phyloP scores from a whole-genome alignment of 805 yeast species.

The Isabelozyma rhagii region DNA sequence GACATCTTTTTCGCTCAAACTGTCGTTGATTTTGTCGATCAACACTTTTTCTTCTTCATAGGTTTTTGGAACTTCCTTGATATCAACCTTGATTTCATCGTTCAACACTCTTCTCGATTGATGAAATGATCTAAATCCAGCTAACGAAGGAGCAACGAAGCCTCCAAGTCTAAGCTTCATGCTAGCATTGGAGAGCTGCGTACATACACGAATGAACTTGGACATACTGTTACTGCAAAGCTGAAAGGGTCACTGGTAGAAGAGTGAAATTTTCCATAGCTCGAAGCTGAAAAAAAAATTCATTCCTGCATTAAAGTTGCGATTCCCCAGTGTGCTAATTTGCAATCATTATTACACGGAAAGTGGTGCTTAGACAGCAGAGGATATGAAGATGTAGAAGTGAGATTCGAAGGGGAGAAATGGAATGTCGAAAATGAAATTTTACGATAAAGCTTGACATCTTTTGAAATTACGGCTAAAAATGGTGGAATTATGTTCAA shows the following conservation, averaged over 20 bases:
- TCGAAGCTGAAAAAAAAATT: neutral
- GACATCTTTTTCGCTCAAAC: slow-evolving; percentile 51
- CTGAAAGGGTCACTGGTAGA: neutral
- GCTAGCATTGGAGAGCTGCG: neutral
- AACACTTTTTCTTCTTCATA: slow-evolving; percentile 74
- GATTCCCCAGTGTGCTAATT: neutral
- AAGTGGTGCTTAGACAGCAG: neutral
- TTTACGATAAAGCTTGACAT: no score
- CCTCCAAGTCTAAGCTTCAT: neutral
- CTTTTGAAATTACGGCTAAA: no score
- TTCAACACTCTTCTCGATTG: neutral
- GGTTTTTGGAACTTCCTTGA: slow-evolving; percentile 27
- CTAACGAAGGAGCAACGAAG: neutral
- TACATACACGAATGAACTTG: neutral
- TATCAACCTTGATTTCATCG: slow-evolving; percentile 5
- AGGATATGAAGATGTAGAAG: neutral
- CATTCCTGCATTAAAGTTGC: neutral
- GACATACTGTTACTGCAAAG: neutral
- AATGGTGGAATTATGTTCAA: no score
- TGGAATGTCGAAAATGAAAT: no score
- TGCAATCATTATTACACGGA: neutral
- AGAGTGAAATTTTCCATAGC: neutral
- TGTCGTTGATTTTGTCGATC: slow-evolving; percentile 54
- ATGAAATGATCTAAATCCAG: neutral
- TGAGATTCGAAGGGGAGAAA: no score